A percentile compares a stretch with the other conserved stretches of the same genome.
Conservation (phyloP, 225 moss, liverwort and hornwort genomes). For the Pleurozium schreberi region DNA sequence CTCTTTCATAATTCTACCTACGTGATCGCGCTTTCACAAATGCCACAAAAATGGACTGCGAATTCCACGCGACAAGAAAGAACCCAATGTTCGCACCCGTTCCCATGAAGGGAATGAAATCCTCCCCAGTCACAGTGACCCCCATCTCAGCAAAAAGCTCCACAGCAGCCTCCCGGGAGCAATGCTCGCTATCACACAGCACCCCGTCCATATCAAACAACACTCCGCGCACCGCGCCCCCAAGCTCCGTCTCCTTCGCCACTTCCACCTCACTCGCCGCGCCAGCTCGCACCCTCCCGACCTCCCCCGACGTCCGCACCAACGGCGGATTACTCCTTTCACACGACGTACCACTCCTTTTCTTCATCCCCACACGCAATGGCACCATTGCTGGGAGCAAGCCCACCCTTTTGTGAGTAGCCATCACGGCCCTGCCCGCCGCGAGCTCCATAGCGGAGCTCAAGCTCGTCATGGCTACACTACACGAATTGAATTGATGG, state of each 20-base stretch:
- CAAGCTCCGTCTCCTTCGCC: background rate
- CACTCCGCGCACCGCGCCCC: constrained; percentile 57
- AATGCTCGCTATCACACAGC: constrained; percentile 77
- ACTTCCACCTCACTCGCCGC: constrained; percentile 6
- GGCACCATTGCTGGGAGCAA: background rate
- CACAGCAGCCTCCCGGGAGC: constrained; percentile 58
- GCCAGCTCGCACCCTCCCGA: background rate
- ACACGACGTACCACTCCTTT: background rate
- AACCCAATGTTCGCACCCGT: constrained; percentile 24
- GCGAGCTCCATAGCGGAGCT: constrained; percentile 23
- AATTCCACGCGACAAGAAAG: background rate
- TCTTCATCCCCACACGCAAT: background rate
- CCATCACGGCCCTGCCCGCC: background rate
- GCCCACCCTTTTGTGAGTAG: background rate
- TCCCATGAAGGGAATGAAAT: constrained; percentile 90
- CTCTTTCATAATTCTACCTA: background rate
- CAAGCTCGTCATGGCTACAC: constrained; percentile 19
- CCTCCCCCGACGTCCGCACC: background rate
- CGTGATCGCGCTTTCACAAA: background rate
- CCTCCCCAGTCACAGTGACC: constrained; percentile 30
- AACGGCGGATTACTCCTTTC: background rate
- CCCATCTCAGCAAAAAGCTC: constrained; percentile 75
- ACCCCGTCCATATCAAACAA: constrained; percentile 98
- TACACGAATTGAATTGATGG: background rate
- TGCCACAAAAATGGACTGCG: background rate